A percentile compares a stretch with the other conserved stretches of the same genome.
Conservation (phyloP, 352 stramenopile species). For the Phytophthora sp. region DNA sequence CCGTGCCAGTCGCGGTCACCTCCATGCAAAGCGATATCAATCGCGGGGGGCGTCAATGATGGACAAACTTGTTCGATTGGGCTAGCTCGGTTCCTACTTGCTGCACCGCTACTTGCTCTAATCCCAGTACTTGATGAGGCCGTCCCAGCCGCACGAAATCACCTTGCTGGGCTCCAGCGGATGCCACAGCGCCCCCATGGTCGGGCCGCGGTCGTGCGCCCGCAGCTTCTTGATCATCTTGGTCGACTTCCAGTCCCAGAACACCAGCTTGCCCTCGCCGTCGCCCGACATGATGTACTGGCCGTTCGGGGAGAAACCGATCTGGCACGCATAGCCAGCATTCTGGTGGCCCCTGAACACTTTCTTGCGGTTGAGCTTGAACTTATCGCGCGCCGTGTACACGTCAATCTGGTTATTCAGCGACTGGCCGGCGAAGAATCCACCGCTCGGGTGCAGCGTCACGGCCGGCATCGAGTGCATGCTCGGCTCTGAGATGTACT, state of each 20-base stretch:
- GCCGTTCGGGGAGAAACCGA: conserved; percentile 96
- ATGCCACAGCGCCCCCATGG: conserved; percentile 97
- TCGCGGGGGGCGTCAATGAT: neutral
- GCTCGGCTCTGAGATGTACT: conserved; percentile 98
- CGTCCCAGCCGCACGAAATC: conserved; percentile 98
- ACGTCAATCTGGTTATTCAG: conserved; percentile 99
- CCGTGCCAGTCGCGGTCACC: neutral
- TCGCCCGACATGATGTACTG: conserved; percentile 95
- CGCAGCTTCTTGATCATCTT: conserved; percentile 90
- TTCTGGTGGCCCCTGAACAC: conserved; percentile 93
- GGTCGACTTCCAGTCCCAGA: conserved; percentile 99
- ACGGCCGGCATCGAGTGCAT: conserved; percentile 99
- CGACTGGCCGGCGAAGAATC: conserved; percentile 95
- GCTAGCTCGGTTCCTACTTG: neutral
- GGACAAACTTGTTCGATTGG: neutral
- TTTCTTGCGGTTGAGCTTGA: conserved; percentile 95
- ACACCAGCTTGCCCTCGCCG: conserved; percentile 96
- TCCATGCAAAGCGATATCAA: neutral
- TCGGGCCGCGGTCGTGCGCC: conserved; percentile 94
- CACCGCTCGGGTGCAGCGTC: conserved; percentile 92
- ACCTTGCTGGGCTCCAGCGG: conserved; percentile 96
- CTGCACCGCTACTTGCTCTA: conserved; percentile 46
- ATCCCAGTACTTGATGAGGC: conserved; percentile 99
- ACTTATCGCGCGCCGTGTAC: conserved; percentile 95
- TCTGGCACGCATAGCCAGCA: conserved; percentile 97